These are phyloP conservation scores for Vitellaria paradoxa DNA, from an alignment of 179 eudicot species.

Conservation along the genomic window DNA sequence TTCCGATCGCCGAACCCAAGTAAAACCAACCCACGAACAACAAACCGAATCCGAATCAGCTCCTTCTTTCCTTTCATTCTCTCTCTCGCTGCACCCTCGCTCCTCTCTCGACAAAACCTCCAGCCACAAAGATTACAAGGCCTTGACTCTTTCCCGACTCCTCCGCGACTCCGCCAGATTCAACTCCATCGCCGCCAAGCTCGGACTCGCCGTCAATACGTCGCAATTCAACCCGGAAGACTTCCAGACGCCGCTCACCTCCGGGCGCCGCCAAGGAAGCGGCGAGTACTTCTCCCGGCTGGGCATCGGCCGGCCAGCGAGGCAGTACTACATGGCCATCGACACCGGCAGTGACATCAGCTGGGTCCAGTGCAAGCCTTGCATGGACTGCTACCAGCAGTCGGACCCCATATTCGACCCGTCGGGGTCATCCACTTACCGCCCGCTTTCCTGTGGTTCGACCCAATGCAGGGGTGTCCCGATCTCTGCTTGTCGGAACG, in stretches of 20 bases:
- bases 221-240: conserved; percentile 37
- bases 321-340: conserved; percentile 52
- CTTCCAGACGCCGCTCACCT: conserved; percentile 49
- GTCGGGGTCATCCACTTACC: conserved; percentile 42
- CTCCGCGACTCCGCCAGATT: conserved; percentile 62
- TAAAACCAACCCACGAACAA: not conserved
- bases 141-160: conserved; percentile 55
- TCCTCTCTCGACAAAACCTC: conserved; percentile 29
- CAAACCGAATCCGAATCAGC: not conserved
- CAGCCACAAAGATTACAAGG: conserved; percentile 35
- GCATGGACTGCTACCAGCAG: conserved; percentile 69
- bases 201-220: conserved; percentile 26
- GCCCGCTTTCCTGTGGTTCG: conserved; percentile 46
- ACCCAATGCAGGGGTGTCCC: conserved; percentile 39
- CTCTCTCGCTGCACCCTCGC: conserved; percentile 51
- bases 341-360: conserved; percentile 87
- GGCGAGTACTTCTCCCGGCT: conserved; percentile 90
- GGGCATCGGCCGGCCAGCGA: conserved; percentile 69
- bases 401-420: conserved; percentile 73
- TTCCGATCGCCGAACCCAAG: not conserved
- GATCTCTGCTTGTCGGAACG: conserved; percentile 39
- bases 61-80: not conserved
- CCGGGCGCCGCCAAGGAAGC: conserved; percentile 72
- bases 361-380: conserved; percentile 84
- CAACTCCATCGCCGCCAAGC: conserved; percentile 27